Conservation (phyloP, 345 rosid species). For the Streptanthus diversifolius region DNA sequence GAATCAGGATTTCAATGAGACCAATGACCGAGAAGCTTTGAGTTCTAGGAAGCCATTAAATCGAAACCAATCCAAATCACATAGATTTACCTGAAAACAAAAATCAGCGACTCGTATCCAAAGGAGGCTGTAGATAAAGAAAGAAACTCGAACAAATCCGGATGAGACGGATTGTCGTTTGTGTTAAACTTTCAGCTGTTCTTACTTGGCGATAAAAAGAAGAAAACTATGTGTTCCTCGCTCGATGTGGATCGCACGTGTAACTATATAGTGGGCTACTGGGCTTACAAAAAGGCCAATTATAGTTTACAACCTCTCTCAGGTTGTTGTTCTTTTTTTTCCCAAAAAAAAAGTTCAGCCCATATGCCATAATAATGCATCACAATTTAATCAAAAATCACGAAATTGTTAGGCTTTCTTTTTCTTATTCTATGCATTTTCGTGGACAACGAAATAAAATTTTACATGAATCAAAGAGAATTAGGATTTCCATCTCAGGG, state of each 20-base stretch:
- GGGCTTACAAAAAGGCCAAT: constrained; percentile 1
- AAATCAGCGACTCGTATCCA: background rate
- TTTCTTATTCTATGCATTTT: background rate
- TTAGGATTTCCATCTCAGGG: too few species aligned
- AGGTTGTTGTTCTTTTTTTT: background rate
- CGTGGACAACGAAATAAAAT: background rate
- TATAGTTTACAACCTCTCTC: background rate
- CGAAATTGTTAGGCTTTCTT: background rate
- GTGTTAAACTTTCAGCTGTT: background rate
- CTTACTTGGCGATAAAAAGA: background rate
- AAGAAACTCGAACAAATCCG: constrained; percentile 24
- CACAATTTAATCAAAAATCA: too few species aligned
- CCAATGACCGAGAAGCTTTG: background rate
- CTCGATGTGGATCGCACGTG: constrained; percentile 3
- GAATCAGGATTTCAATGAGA: background rate
- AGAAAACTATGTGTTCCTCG: constrained; percentile 1
- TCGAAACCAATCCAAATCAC: background rate
- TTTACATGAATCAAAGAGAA: too few species aligned
- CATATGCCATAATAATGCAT: too few species aligned
- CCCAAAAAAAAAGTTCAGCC: background rate
- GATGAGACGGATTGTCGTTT: constrained; percentile 23
- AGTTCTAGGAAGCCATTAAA: background rate
- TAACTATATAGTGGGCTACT: constrained; percentile 2
- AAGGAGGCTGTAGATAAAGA: constrained; percentile 3
- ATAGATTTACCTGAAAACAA: constrained; percentile 10